Evolutionary conservation across 768 basidiomycete species (phyloP).

Genomic region (Austroboletus eburneus): DNA sequence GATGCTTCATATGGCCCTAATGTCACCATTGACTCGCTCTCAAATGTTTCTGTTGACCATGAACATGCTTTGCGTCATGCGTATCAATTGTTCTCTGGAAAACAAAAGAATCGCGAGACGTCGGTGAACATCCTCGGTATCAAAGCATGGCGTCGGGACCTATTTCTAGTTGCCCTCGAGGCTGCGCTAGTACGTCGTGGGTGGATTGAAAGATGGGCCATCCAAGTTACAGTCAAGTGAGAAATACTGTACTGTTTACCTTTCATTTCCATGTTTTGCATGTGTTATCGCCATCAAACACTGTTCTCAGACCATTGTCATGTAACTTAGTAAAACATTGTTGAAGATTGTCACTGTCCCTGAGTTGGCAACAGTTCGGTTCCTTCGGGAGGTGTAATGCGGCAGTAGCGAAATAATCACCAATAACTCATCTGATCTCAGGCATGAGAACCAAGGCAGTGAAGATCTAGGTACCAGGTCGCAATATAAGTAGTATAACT

Average conservation of each 20-base stretch:
- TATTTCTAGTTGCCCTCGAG: constrained; percentile 49
- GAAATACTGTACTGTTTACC: not conserved
- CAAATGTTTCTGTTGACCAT: constrained; percentile 39
- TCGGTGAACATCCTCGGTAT: constrained; percentile 24
- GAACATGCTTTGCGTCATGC: constrained; percentile 10
- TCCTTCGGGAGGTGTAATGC: too few relatives aligned
- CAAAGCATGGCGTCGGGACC: constrained; percentile 43
- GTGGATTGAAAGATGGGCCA: constrained; percentile 45
- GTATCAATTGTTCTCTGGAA: constrained; percentile 6
- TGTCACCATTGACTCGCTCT: constrained; percentile 32
- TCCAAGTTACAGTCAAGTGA: constrained; percentile 21
- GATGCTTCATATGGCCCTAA: constrained; percentile 20
- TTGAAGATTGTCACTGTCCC: too few relatives aligned
- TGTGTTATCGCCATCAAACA: not conserved
- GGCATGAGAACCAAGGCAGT: too few relatives aligned
- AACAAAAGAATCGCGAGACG: constrained; percentile 12
- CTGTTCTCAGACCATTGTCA: too few relatives aligned
- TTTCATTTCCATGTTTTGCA: not conserved
- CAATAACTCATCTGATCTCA: too few relatives aligned
- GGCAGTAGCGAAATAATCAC: too few relatives aligned
- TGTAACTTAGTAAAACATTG: too few relatives aligned
- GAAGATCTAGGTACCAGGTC: too few relatives aligned
- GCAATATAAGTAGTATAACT: constrained; percentile 17
- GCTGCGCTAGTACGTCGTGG: constrained; percentile 44
- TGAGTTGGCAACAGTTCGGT: too few relatives aligned